Evolutionary conservation across 208 protist genomes (phyloP), one percentile per base, ranked within the genome.

Genomic region (Crithidia bombi): DNA sequence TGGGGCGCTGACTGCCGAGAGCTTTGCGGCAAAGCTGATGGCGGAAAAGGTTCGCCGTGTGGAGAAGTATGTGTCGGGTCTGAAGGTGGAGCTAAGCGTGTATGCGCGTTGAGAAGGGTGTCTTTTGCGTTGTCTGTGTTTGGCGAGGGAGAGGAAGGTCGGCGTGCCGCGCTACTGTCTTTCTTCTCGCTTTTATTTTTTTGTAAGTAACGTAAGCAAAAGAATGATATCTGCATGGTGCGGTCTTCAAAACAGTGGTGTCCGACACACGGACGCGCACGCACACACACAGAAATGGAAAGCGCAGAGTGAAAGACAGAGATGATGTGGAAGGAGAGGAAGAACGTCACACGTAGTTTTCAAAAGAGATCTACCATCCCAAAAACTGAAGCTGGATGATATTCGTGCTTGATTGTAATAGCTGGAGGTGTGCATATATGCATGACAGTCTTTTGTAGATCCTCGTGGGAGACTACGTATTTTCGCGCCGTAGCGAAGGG

Each of bases 21-120:
- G 68, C 56, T 70, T 71, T 25, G 44, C 64, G 39, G 56, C 47
- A 44, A 79, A 80, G 56, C 46, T 70, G 41, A 65, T 63, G 44
- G 43, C 35, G 35, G 65, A 65, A 44, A 72, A 77, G 61, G 36
- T 83, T 63, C 56, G 39, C n/a, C 66, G 76, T 11, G 50, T 71
- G 23, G 30, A 73, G 59, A 39, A 49, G 39, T 65, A 67, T 55
- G 52, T 73, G 25, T 70, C 64, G 19, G 55, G 41, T 41, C 28
- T 77, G 39, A 77, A 50, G 64, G 49, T 55, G 11, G 71, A 77
- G 38, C 26, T 67, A 3, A 52, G 51, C 39, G 26, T 69, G 15
- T 61, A 69, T 51, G 61, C 64, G 36, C 64, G 64, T 51, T 69
- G 15, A 54, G 44, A 41, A 5, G 9, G n/a, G 5, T 12, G 4